These are phyloP conservation scores for Fraxinus paxiana DNA, from an alignment of 305 asterid genomes.

Conservation along the genomic window DNA sequence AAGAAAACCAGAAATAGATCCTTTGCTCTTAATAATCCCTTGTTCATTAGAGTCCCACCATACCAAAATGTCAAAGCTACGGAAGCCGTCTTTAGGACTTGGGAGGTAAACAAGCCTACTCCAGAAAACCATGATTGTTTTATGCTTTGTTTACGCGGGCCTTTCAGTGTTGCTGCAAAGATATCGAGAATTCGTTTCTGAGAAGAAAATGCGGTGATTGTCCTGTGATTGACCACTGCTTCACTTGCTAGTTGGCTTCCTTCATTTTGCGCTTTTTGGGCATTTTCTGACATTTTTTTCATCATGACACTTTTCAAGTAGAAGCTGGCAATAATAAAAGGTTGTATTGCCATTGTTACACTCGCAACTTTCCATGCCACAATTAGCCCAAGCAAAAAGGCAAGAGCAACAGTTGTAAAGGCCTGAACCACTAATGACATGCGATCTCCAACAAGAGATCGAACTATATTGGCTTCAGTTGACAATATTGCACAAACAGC, in stretches of 20 bases:
- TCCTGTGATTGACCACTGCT: conserved; percentile 74
- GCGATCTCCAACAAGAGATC: conserved; percentile 69
- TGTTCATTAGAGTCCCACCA: conserved; percentile 70
- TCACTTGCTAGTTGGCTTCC: conserved; percentile 79
- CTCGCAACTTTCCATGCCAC: conserved; percentile 67
- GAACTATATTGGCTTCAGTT: conserved; percentile 57
- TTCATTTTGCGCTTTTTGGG: conserved; percentile 59
- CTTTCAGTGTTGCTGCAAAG: conserved; percentile 36
- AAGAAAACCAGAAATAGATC: conserved; percentile 67
- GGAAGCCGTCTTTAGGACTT: conserved; percentile 50
- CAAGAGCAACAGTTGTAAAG: conserved; percentile 45
- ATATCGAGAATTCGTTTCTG: conserved; percentile 50
- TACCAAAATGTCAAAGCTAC: conserved; percentile 77
- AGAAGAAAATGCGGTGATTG: conserved; percentile 70
- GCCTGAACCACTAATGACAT: conserved; percentile 59
- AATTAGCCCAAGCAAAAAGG: conserved; percentile 47
- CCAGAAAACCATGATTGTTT: conserved; percentile 69
- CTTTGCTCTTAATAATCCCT: conserved; percentile 43
- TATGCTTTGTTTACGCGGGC: conserved; percentile 49
- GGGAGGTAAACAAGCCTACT: conserved; percentile 49
- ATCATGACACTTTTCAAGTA: conserved; percentile 56
- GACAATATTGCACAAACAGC: conserved; percentile 49
- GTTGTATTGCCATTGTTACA: conserved; percentile 62
- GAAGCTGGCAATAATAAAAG: conserved; percentile 56
- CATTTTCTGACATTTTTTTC: conserved; percentile 54